A percentile compares a stretch with the other conserved stretches of the same genome.
These are phyloP conservation scores for Quercus cerris DNA, from an alignment of 306 rosid genomes.

Conservation along the genomic window DNA sequence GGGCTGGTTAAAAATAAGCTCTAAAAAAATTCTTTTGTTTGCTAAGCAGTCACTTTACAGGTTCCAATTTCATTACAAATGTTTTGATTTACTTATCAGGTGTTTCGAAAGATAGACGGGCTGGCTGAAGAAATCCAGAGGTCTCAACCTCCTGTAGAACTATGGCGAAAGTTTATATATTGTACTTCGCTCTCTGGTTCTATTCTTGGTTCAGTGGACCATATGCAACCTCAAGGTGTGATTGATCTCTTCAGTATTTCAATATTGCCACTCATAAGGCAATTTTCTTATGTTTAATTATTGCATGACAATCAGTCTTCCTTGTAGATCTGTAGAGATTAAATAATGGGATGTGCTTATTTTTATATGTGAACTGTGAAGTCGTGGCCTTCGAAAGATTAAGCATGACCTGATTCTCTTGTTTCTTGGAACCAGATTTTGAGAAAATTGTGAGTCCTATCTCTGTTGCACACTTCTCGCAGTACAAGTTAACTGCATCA, in stretches of 20 bases:
- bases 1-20: neutral
- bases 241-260: constrained; percentile 11
- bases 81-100: constrained; percentile 39
- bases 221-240: constrained; percentile 93
- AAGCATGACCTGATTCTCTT: constrained; percentile 29
- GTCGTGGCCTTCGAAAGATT: neutral
- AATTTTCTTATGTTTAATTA: neutral
- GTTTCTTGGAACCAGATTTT: constrained; percentile 62
- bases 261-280: neutral
- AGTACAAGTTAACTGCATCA: constrained; percentile 64
- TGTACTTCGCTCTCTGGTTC: constrained; percentile 89
- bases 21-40: neutral
- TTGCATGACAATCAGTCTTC: too few relatives aligned
- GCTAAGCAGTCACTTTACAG: neutral
- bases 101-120: constrained; percentile 83
- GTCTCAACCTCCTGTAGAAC: constrained; percentile 85
- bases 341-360: too few relatives aligned
- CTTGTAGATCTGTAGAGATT: too few relatives aligned
- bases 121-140: constrained; percentile 84
- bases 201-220: constrained; percentile 90
- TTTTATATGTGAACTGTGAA: too few relatives aligned
- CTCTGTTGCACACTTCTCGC: constrained; percentile 88
- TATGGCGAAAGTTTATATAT: constrained; percentile 92
- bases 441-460: constrained; percentile 77
- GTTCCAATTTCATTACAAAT: neutral